Evolutionary conservation across 768 basidiomycete genomes (phyloP).

Genomic region (Boletellus ananas): DNA sequence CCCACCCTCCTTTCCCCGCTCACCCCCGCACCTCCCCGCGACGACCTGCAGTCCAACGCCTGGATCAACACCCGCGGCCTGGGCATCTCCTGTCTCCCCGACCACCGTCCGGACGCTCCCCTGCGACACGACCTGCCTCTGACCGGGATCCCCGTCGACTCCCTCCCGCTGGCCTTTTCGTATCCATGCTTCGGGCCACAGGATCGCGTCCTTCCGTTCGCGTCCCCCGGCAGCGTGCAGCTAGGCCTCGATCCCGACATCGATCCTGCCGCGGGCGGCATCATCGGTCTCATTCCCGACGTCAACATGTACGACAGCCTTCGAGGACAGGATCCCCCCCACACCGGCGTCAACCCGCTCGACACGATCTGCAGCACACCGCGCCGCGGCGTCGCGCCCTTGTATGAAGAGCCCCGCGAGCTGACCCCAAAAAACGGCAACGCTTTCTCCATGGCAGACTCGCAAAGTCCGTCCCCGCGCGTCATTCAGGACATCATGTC

Average conservation of each 20-base stretch:
- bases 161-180: not conserved
- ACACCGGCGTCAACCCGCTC: constrained; percentile 38
- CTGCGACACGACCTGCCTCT: constrained; percentile 1
- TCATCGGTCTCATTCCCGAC: constrained; percentile 30
- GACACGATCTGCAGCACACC: constrained; percentile 30
- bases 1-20: constrained; percentile 31
- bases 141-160: not conserved
- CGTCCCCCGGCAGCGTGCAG: not conserved
- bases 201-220: not conserved
- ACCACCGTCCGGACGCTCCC: not conserved
- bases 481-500: constrained; percentile 32
- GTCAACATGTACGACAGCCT: constrained; percentile 34
- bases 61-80: constrained; percentile 21
- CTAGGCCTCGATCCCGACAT: constrained; percentile 8
- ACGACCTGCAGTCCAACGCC: constrained; percentile 32
- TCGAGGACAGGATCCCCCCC: constrained; percentile 13
- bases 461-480: constrained; percentile 22
- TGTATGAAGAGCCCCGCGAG: not conserved
- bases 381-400: not conserved
- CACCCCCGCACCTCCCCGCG: constrained; percentile 1
- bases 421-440: not conserved
- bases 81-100: constrained; percentile 19
- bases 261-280: constrained; percentile 8
- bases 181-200: not conserved
- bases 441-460: not conserved